phyloP scores from a whole-genome alignment of 768 basidiomycete genomes.

The Mycena sanguinolenta region DNA sequence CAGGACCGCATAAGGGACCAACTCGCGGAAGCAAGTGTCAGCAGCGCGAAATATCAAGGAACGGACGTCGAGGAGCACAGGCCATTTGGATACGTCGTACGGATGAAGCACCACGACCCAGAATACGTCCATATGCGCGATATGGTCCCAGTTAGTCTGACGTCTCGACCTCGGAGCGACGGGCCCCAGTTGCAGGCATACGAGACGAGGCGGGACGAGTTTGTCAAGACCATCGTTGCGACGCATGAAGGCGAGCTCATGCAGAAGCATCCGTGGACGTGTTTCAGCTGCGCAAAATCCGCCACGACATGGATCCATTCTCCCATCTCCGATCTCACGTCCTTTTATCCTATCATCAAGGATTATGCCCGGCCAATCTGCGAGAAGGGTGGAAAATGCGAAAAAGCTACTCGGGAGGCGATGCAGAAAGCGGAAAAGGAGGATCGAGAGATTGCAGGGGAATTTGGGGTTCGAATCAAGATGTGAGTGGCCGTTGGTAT shows the following conservation, averaged over 20 bases:
- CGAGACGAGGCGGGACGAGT: constrained; percentile 20
- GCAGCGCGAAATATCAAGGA: constrained; percentile 16
- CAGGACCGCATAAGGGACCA: constrained; percentile 27
- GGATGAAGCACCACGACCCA: constrained; percentile 15
- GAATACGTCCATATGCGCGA: constrained; percentile 34
- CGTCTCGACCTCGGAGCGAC: not conserved
- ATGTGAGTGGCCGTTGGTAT: constrained; percentile 21
- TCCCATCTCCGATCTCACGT: constrained; percentile 12
- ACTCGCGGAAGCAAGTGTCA: constrained; percentile 16
- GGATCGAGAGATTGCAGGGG: constrained; percentile 17
- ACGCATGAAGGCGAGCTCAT: constrained; percentile 30
- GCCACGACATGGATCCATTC: constrained; percentile 32
- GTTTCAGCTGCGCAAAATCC: constrained; percentile 15
- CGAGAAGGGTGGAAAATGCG: constrained; percentile 21
- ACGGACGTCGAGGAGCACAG: constrained; percentile 22
- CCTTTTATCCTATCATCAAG: constrained; percentile 29
- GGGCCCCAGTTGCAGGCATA: not conserved
- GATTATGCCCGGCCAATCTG: constrained; percentile 32
- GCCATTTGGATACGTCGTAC: constrained; percentile 28
- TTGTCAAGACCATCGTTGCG: constrained; percentile 22
- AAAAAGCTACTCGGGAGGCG: not conserved
- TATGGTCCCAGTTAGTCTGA: constrained; percentile 26
- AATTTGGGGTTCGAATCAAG: constrained; percentile 17
- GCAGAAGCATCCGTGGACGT: constrained; percentile 25
- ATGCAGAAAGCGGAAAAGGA: constrained; percentile 25